A percentile compares a stretch with the other conserved stretches of the same genome.
phyloP scores from a whole-genome alignment of 2,329 filamentous ascomycete species.

The Neonectria faginata region DNA sequence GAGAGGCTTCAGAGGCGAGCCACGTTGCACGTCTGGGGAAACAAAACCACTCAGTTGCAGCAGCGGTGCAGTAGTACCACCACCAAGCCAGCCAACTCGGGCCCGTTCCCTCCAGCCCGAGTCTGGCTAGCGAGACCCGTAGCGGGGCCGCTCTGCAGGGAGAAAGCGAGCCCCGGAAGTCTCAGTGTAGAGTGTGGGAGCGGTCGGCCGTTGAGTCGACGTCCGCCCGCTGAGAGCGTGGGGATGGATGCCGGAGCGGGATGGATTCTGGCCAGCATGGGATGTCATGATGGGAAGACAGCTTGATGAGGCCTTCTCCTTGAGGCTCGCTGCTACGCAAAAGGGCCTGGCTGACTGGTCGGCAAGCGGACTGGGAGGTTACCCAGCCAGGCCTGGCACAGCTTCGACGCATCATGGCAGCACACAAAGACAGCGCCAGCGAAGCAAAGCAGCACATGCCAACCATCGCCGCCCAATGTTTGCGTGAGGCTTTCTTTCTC shows the following conservation, averaged over 20 bases:
- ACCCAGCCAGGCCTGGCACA: constrained; percentile 7
- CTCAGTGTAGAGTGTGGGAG: constrained; percentile 1
- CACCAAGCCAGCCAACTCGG: constrained; percentile 37
- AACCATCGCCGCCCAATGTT: constrained; percentile 23
- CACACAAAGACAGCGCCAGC: neutral
- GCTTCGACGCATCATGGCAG: constrained; percentile 7
- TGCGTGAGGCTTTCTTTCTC: constrained; percentile 10
- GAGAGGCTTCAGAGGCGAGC: constrained; percentile 48
- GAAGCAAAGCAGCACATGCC: constrained; percentile 5
- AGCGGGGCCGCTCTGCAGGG: constrained; percentile 21
- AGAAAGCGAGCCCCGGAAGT: constrained; percentile 3
- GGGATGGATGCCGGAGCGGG: constrained; percentile 2
- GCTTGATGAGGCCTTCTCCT: neutral
- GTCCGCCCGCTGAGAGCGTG: neutral
- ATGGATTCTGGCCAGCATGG: neutral
- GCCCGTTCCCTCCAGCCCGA: constrained; percentile 19
- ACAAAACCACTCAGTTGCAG: constrained; percentile 48
- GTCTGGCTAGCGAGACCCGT: constrained; percentile 16
- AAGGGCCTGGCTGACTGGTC: constrained; percentile 20
- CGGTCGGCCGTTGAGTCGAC: neutral
- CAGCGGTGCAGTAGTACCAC: constrained; percentile 22
- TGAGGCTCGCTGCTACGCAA: constrained; percentile 13
- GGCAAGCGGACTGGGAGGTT: constrained; percentile 7
- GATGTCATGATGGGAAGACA: constrained; percentile 3
- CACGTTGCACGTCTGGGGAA: constrained; percentile 51